phyloP scores from a whole-genome alignment of 129 eudicot species.

The Saussurea involucrata region DNA sequence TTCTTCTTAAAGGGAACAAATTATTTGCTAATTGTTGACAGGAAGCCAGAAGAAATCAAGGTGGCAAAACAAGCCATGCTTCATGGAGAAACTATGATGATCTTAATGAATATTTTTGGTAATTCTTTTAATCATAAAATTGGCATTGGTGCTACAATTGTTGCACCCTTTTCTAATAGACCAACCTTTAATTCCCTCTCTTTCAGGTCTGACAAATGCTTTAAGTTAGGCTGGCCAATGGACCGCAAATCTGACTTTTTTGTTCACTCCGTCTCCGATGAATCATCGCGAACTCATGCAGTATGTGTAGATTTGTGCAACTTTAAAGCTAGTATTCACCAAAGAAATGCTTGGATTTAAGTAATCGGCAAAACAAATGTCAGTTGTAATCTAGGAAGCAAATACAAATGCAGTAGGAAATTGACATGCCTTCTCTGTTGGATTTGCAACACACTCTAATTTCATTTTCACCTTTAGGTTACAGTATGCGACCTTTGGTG shows the following conservation, averaged over 20 bases:
- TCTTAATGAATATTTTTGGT: constrained; percentile 97
- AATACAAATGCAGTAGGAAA: neutral
- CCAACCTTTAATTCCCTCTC: constrained; percentile 15
- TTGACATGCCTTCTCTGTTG: too few species aligned
- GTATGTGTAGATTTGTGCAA: constrained; percentile 32
- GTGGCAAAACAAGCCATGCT: constrained; percentile 90
- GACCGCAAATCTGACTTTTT: constrained; percentile 78
- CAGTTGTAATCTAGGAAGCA: neutral
- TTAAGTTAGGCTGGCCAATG: constrained; percentile 97
- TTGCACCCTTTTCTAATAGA: neutral
- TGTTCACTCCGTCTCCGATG: constrained; percentile 69
- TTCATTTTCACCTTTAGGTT: too few species aligned
- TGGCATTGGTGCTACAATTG: neutral
- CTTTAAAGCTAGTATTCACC: neutral
- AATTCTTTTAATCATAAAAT: constrained; percentile 10
- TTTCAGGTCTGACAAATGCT: constrained; percentile 78
- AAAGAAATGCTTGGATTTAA: neutral
- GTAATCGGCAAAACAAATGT: neutral
- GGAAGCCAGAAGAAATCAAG: constrained; percentile 89
- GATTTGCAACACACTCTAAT: too few species aligned
- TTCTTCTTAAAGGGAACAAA: neutral
- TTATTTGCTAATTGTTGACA: constrained; percentile 28
- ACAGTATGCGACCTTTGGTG: neutral
- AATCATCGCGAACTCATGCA: constrained; percentile 32
- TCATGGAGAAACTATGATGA: constrained; percentile 99